These are phyloP conservation scores for Plasmodium sp. DNA, from an alignment of 169 alveolate genomes.

Conservation along the genomic window DNA sequence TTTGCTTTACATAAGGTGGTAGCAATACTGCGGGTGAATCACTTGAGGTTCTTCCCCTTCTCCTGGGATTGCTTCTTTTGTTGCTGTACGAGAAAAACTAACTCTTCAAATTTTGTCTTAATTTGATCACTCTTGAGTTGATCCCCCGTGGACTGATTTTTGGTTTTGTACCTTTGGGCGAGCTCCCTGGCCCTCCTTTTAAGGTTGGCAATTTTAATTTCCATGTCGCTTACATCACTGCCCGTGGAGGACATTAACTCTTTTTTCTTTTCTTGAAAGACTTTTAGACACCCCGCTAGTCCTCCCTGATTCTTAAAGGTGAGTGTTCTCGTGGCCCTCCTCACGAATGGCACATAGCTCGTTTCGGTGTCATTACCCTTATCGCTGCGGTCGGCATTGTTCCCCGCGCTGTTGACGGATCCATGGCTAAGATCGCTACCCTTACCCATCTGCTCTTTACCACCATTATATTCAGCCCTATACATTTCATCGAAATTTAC, in stretches of 20 bases:
- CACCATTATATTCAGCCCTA: background rate
- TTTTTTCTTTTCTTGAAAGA: constrained; percentile 53
- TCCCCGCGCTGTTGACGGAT: background rate
- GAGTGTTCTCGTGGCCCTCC: constrained; percentile 71
- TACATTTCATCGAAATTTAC: background rate
- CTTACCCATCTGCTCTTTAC: background rate
- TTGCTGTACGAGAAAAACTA: constrained; percentile 37
- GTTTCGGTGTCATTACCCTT: constrained; percentile 27
- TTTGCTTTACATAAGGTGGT: background rate
- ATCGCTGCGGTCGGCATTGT: background rate
- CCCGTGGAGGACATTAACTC: constrained; percentile 47
- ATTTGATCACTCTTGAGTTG: background rate
- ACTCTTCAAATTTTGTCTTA: constrained; percentile 55
- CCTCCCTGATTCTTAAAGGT: constrained; percentile 71
- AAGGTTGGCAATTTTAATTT: constrained; percentile 71
- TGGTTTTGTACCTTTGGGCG: constrained; percentile 69
- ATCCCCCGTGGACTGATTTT: constrained; percentile 4
- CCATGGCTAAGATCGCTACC: background rate
- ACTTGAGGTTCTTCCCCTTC: background rate
- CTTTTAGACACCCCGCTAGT: constrained; percentile 59
- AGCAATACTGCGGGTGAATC: background rate
- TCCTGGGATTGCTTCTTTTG: constrained; percentile 13
- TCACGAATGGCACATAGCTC: constrained; percentile 45
- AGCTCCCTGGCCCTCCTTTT: constrained; percentile 76
- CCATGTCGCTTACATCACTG: constrained; percentile 61